phyloP scores from a whole-genome alignment of 2,329 filamentous ascomycete species.

The Samsoniella hepiali region DNA sequence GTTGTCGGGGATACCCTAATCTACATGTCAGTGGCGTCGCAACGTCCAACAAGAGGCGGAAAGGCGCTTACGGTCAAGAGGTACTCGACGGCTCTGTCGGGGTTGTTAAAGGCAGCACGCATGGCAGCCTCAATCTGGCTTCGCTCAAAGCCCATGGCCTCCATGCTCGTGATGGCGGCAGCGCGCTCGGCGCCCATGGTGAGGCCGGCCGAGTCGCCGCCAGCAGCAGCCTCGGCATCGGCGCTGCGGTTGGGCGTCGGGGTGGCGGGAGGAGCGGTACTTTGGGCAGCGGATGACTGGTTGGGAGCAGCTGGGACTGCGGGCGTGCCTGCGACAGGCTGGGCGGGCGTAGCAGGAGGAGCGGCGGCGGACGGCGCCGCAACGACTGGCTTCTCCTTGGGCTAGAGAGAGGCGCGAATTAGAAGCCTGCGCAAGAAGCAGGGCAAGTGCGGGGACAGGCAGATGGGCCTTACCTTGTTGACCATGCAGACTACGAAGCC shows the following conservation, averaged over 20 bases:
- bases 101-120: slow-evolving; percentile 95
- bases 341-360: slow-evolving; percentile 55
- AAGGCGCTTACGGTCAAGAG: slow-evolving; percentile 68
- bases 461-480: slow-evolving; percentile 69
- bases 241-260: slow-evolving; percentile 45
- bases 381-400: slow-evolving; percentile 64
- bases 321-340: slow-evolving; percentile 57
- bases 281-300: slow-evolving; percentile 44
- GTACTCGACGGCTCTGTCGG: slow-evolving; percentile 95
- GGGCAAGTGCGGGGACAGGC: not conserved
- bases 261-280: slow-evolving; percentile 46
- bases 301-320: slow-evolving; percentile 46
- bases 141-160: slow-evolving; percentile 92
- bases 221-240: slow-evolving; percentile 51
- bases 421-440: slow-evolving; percentile 3
- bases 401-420: slow-evolving; percentile 28
- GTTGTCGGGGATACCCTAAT: slow-evolving; percentile 84
- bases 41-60: not conserved
- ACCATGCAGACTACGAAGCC: slow-evolving; percentile 99
- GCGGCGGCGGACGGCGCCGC: slow-evolving; percentile 58
- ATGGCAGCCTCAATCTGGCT: slow-evolving; percentile 88
- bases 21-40: not conserved
- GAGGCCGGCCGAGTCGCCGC: slow-evolving; percentile 57
- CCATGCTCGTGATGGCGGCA: slow-evolving; percentile 85
- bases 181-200: slow-evolving; percentile 80